Evolutionary conservation across 164 flowering plant species (phyloP), one percentile per base, ranked within the genome.

Genomic region (Dillenia turbinata): DNA sequence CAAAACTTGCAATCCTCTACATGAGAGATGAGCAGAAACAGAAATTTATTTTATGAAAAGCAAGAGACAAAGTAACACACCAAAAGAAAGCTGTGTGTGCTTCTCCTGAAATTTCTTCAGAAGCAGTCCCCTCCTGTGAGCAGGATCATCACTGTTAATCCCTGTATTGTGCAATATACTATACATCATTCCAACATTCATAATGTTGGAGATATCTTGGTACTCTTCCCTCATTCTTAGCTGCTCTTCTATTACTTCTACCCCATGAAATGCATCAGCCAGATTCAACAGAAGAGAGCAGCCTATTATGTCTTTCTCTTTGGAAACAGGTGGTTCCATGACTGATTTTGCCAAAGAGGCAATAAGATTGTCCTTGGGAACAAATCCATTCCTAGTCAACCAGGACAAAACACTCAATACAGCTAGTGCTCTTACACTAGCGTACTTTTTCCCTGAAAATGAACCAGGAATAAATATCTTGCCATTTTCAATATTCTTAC

Each of bases 151-250:
- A 65, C 87, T 85, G 22, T 84, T 85, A 63, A 74, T 61, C 64
- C 79, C 86, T 60, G 70, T 72, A 71, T 75, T 84, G 75, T 94
- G 88, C 58, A 94, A 62, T 50, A 76, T 71, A 77, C 97, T 78
- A 74, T 91, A 94, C n/a, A 67, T 69, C 92, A 94, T 83, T 53
- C 99, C 99, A 52, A 89, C 75, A 71, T 81, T 85, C 93, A 86
- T 88, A 33, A 91, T 87, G 77, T 85, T 85, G 64, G 76, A 76
- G 51, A 83, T 79, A 72, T 89, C 93, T 62, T 69, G 75, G 70
- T 94, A 89, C 50, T 75, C 76, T 49, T 75, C 70, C 78, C 97
- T 85, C 51, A 47, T 61, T 63, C 65, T 83, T 62, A 94, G 79
- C 62, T 86, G 90, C 62, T 85, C 88, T 78, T 94, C 99, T 57